Percentiles rank a stretch among this genome's conserved stretches.
phyloP scores from a whole-genome alignment of 805 yeast genomes.

The Ogataea trehalophila region DNA sequence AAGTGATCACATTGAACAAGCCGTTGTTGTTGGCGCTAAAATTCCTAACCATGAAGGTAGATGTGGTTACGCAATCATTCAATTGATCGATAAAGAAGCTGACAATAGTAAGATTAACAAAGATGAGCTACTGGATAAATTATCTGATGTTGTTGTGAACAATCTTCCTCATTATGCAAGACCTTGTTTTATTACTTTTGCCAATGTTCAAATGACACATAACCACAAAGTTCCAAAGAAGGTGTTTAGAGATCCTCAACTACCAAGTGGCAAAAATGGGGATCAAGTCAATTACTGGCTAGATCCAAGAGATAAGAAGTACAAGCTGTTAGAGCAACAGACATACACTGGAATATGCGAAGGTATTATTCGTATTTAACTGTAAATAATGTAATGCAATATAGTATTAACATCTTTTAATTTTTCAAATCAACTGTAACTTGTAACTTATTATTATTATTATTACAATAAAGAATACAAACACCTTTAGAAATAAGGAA shows the following conservation, averaged over 20 bases:
- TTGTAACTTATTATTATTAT: too few species aligned
- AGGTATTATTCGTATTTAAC: conserved; percentile 21
- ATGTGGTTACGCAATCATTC: conserved; percentile 84
- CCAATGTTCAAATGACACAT: conserved; percentile 60
- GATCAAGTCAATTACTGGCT: conserved; percentile 69
- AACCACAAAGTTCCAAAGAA: conserved; percentile 80
- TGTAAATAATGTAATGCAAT: background rate
- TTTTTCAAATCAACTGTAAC: too few species aligned
- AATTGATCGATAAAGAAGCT: conserved; percentile 29
- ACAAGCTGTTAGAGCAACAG: conserved; percentile 49
- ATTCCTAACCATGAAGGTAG: conserved; percentile 90
- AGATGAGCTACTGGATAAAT: conserved; percentile 32
- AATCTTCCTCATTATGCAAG: conserved; percentile 79
- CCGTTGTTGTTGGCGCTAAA: conserved; percentile 82
- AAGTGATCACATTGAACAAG: conserved; percentile 46
- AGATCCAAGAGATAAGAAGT: conserved; percentile 38
- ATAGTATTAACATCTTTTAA: too few species aligned
- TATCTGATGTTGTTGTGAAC: conserved; percentile 33
- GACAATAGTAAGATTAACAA: conserved; percentile 12
- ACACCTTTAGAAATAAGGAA: background rate
- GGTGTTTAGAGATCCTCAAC: conserved; percentile 56
- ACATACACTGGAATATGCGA: conserved; percentile 43
- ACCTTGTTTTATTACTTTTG: conserved; percentile 76
- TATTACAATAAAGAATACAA: too few species aligned
- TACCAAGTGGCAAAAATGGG: conserved; percentile 63